Conservation (phyloP, 139 green algal genomes). For the Micractinium sp. region DNA sequence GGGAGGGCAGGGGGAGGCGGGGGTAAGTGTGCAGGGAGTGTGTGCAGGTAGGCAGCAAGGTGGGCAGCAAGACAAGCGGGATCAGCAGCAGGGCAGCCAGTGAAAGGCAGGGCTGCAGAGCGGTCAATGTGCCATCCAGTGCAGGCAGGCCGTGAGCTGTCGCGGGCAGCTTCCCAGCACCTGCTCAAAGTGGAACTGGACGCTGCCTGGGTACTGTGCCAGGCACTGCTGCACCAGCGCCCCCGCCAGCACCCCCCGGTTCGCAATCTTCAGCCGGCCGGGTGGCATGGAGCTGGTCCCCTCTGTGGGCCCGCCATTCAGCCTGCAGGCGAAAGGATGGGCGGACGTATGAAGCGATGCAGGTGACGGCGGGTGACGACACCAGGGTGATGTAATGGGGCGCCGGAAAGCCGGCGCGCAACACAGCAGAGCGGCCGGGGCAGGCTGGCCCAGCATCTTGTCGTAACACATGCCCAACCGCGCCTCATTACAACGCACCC, state of each 20-base stretch:
- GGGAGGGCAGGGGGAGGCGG: neutral
- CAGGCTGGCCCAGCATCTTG: no score
- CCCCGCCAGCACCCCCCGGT: constrained; percentile 24
- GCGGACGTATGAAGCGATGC: neutral
- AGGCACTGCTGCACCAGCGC: constrained; percentile 31
- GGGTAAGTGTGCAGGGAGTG: neutral
- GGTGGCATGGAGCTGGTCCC: neutral
- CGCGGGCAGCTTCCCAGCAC: neutral
- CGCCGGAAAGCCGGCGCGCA: no score
- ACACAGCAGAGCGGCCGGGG: no score
- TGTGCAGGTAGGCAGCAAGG: neutral
- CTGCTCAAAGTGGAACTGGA: constrained; percentile 35
- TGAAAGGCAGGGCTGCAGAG: neutral
- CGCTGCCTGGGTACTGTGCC: neutral
- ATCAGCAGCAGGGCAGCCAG: neutral
- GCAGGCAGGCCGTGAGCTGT: no score
- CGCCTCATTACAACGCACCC: no score
- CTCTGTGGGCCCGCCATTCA: neutral
- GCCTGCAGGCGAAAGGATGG: neutral
- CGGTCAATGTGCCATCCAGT: no score
- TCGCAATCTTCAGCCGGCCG: constrained; percentile 5
- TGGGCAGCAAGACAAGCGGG: no score
- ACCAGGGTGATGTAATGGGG: neutral
- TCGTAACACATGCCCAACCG: no score
- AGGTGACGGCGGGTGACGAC: neutral